Conservation (phyloP, 2,329 filamentous ascomycete genomes). For the Fusarium heterosporum region DNA sequence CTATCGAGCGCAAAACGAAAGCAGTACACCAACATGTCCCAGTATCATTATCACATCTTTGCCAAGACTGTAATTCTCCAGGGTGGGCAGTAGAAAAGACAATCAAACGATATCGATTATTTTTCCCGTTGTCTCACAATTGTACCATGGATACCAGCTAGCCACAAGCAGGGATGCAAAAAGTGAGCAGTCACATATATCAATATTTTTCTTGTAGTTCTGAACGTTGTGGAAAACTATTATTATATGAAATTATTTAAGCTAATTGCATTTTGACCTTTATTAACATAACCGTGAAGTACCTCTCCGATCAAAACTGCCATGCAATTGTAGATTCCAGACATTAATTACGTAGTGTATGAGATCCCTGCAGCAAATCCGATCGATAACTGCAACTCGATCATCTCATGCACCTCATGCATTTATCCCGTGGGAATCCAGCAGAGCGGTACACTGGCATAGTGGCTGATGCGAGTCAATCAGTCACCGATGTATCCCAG, state of each 20-base stretch:
- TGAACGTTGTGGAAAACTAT: neutral
- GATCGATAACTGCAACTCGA: conserved; percentile 11
- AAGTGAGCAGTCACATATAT: conserved; percentile 9
- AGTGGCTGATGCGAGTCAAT: conserved; percentile 30
- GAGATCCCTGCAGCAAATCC: conserved; percentile 13
- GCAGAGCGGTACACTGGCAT: conserved; percentile 6
- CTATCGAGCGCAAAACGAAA: conserved; percentile 1
- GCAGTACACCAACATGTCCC: conserved; percentile 29
- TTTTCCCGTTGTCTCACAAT: conserved; percentile 18
- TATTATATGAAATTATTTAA: conserved; percentile 14
- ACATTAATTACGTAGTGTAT: neutral
- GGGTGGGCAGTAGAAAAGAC: conserved; percentile 1
- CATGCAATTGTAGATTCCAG: neutral
- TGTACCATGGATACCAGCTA: neutral
- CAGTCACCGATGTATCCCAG: conserved; percentile 9
- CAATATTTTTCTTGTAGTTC: neutral
- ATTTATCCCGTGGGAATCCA: conserved; percentile 2
- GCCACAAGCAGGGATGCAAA: conserved; percentile 2
- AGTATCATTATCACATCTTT: neutral
- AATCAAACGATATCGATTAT: conserved; percentile 13
- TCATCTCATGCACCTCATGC: conserved; percentile 13
- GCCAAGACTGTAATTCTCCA: conserved; percentile 9
- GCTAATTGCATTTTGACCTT: neutral
- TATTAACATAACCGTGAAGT: neutral
- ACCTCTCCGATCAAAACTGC: neutral